Percentiles rank a stretch among this genome's conserved stretches.
Evolutionary conservation across 129 eudicot species (phyloP).

Genomic region (Erigeron canadensis): DNA sequence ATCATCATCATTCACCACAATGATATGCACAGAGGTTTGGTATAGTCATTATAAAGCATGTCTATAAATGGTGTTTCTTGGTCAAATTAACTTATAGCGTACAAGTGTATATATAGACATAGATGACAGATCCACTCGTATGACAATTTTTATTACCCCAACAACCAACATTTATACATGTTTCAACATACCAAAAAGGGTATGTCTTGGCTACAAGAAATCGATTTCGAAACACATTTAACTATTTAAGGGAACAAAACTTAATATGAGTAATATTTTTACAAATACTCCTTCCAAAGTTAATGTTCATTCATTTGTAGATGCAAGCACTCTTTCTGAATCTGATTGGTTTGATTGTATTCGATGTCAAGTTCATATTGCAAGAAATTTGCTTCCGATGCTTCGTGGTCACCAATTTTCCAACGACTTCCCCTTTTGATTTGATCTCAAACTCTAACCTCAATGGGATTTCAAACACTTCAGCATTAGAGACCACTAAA

Average conservation of each 20-base stretch:
- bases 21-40: no score
- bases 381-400: conserved; percentile 58
- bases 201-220: conserved; percentile 17
- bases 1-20: no score
- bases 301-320: conserved; percentile 46
- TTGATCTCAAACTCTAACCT: conserved; percentile 58
- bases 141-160: conserved; percentile 30
- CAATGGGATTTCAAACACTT: conserved; percentile 59
- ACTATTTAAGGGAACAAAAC: conserved; percentile 20
- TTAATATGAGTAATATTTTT: conserved; percentile 19
- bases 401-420: conserved; percentile 76
- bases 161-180: conserved; percentile 34
- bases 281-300: conserved; percentile 18
- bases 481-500: conserved; percentile 35
- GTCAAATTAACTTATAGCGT: not conserved
- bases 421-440: conserved; percentile 78
- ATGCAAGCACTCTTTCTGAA: conserved; percentile 73
- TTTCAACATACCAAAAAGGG: conserved; percentile 22
- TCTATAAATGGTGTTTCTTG: conserved; percentile 4
- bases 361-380: conserved; percentile 53
- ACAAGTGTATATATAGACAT: not conserved
- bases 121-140: conserved; percentile 19
- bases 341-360: conserved; percentile 63
- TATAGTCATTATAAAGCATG: no score
- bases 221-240: not conserved